Evolutionary conservation across 2,329 filamentous ascomycete species (phyloP).

Genomic region (Trichoderma arundinaceum): DNA sequence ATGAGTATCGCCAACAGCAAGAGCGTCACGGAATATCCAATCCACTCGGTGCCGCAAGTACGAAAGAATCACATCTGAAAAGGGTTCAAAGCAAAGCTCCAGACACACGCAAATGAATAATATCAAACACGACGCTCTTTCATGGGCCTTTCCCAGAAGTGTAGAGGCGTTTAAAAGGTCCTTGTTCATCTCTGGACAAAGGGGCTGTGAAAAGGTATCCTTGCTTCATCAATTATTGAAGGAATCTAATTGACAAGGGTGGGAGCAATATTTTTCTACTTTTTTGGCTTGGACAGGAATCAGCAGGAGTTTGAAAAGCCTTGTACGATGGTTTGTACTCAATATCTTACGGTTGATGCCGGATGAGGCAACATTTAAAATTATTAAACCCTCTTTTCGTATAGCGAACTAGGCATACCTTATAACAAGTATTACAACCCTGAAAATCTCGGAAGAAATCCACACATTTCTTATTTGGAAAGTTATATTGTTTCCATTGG

Average conservation of each 20-base stretch:
- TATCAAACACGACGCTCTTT: background rate
- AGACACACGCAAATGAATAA: background rate
- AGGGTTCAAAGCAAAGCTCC: background rate
- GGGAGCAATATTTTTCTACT: background rate
- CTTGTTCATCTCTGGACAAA: background rate
- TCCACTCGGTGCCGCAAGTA: background rate
- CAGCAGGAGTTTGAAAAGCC: background rate
- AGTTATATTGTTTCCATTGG: no score
- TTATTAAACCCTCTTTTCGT: background rate
- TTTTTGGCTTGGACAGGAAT: background rate
- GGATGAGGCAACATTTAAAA: background rate
- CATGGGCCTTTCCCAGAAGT: background rate
- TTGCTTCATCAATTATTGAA: background rate
- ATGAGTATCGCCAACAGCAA: conserved; percentile 1
- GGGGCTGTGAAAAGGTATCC: background rate
- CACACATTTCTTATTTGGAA: no score
- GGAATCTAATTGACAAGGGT: background rate
- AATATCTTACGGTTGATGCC: background rate
- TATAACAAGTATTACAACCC: no score
- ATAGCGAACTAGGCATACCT: no score
- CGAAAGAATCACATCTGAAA: conserved; percentile 1
- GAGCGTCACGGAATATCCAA: background rate
- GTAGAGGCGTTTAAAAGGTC: background rate
- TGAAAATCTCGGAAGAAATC: no score
- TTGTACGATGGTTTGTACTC: background rate